Percentiles rank a stretch among this genome's conserved stretches.
Conservation (phyloP, 495 filamentous ascomycete genomes). For the Penicillium subrubescens region DNA sequence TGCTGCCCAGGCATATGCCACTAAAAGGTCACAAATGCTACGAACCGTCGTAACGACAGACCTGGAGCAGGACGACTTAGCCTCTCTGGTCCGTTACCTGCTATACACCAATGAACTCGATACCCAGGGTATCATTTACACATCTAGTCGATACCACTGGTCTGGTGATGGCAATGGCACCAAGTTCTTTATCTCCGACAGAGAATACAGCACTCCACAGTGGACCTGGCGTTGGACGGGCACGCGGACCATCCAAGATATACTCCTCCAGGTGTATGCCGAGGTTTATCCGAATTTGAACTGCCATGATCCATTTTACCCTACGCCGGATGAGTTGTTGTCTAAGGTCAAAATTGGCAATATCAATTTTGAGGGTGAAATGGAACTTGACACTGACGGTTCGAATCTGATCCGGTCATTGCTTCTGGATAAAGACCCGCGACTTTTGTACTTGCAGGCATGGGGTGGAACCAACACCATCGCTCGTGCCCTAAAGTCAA, state of each 20-base stretch:
- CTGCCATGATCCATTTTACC: conserved; percentile 15
- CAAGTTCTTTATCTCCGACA: not conserved
- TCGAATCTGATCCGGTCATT: conserved; percentile 8
- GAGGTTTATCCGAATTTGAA: conserved; percentile 15
- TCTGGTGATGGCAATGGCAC: conserved; percentile 17
- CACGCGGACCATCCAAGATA: conserved; percentile 15
- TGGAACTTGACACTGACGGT: conserved; percentile 12
- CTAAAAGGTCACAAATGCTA: conserved; percentile 13
- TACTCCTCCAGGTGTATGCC: conserved; percentile 14
- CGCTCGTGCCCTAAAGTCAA: conserved; percentile 36
- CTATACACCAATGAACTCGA: conserved; percentile 43
- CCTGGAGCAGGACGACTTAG: conserved; percentile 45
- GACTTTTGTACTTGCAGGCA: conserved; percentile 15
- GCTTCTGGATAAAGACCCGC: conserved; percentile 12
- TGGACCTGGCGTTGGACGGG: conserved; percentile 17
- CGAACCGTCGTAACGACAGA: conserved; percentile 42
- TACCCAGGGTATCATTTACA: conserved; percentile 34
- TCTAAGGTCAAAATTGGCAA: conserved; percentile 16
- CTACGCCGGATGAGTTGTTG: conserved; percentile 11
- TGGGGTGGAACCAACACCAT: conserved; percentile 48
- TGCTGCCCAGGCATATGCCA: not conserved
- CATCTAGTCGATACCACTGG: conserved; percentile 15
- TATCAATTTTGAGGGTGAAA: conserved; percentile 19
- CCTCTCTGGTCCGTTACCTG: conserved; percentile 39
- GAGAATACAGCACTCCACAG: conserved; percentile 3